A percentile compares a stretch with the other conserved stretches of the same genome.
Evolutionary conservation across 768 basidiomycete genomes (phyloP).

Genomic region (Crepidotus variabilis): DNA sequence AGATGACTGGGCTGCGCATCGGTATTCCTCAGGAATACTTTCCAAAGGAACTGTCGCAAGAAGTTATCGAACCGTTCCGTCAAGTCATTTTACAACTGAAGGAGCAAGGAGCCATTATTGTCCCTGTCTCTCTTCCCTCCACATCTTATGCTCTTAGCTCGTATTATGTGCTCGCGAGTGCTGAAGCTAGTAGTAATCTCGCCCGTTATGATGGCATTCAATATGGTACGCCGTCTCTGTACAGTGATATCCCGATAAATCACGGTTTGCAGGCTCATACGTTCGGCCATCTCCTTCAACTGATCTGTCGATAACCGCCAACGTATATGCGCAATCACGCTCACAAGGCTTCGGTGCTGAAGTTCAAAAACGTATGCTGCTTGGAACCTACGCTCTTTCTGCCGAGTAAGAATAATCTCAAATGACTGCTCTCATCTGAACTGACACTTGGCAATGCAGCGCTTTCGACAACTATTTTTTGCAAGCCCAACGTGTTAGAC

Average conservation of each 20-base stretch:
- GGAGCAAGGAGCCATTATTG: constrained; percentile 58
- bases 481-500: constrained; percentile 82
- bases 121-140: constrained; percentile 71
- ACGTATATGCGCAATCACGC: constrained; percentile 64
- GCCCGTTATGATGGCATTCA: constrained; percentile 87
- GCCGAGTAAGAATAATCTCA: constrained; percentile 64
- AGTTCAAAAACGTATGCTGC: constrained; percentile 79
- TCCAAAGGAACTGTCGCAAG: constrained; percentile 55
- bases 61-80: constrained; percentile 43
- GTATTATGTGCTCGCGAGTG: constrained; percentile 94
- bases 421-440: neutral
- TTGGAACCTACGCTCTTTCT: constrained; percentile 89
- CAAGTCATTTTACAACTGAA: constrained; percentile 35
- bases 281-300: constrained; percentile 36
- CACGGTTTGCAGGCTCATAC: constrained; percentile 41
- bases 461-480: constrained; percentile 98
- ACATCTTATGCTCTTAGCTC: constrained; percentile 76
- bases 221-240: constrained; percentile 50
- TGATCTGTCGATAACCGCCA: constrained; percentile 45
- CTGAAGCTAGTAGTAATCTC: constrained; percentile 91
- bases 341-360: constrained; percentile 76
- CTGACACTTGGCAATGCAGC: constrained; percentile 33
- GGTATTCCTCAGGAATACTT: constrained; percentile 90
- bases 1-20: constrained; percentile 54
- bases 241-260: neutral